These are phyloP conservation scores for Choricystis sp. DNA, from an alignment of 139 green algal genomes.

Conservation along the genomic window DNA sequence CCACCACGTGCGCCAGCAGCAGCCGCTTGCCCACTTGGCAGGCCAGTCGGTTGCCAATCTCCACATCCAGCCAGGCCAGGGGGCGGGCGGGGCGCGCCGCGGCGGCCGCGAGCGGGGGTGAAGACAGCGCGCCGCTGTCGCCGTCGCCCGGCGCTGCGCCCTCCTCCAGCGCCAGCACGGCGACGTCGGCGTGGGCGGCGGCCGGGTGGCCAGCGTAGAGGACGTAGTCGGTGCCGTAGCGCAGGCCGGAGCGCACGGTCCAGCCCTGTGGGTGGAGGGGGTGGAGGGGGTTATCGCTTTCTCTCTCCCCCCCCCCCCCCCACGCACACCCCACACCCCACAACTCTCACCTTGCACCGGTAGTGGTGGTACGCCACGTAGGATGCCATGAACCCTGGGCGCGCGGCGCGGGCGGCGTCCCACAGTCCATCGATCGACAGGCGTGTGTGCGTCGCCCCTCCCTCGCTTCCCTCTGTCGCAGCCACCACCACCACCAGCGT, in stretches of 20 bases:
- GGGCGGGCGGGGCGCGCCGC: neutral
- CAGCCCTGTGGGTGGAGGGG: constrained; percentile 19
- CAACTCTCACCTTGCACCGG: constrained; percentile 14
- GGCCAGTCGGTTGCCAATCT: constrained; percentile 6
- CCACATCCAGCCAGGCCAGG: constrained; percentile 9
- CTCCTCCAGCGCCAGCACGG: constrained; percentile 20
- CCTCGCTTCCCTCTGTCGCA: neutral
- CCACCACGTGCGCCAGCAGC: constrained; percentile 12
- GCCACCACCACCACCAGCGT: neutral
- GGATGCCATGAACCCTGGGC: constrained; percentile 12
- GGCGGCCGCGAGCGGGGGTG: too few relatives aligned
- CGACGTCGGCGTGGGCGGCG: constrained; percentile 22
- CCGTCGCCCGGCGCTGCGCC: neutral
- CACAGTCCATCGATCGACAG: neutral
- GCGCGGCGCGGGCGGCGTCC: too few relatives aligned
- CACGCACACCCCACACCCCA: neutral
- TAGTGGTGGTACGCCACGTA: constrained; percentile 41
- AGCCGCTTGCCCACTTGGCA: constrained; percentile 13
- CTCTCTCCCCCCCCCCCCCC: neutral
- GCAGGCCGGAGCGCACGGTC: constrained; percentile 30
- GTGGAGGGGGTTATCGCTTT: neutral
- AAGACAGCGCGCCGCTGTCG: neutral
- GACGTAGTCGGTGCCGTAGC: constrained; percentile 40
- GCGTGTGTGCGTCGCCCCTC: too few relatives aligned
- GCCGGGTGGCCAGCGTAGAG: constrained; percentile 34